Evolutionary conservation across 1,284 basidiomycete genomes (phyloP).

Genomic region (Cryptococcus sp.): DNA sequence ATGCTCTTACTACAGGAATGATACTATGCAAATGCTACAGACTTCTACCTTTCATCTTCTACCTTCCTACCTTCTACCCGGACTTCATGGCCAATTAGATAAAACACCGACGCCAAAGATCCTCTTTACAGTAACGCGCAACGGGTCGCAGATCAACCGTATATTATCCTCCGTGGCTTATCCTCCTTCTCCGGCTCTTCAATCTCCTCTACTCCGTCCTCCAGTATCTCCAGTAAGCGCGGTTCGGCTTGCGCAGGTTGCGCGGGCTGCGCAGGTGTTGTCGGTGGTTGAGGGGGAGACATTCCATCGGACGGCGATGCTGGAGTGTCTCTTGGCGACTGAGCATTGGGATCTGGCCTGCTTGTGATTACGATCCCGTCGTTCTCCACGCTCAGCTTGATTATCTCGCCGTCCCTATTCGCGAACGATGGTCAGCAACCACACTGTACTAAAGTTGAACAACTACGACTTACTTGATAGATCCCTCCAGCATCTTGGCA

Average conservation of each 20-base stretch:
- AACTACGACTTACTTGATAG: conserved; percentile 62
- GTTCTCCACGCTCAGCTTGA: conserved; percentile 59
- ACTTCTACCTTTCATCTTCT: too few relatives aligned
- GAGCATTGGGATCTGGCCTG: conserved; percentile 17
- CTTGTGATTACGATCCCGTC: conserved; percentile 53
- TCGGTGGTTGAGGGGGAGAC: neutral
- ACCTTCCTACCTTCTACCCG: too few relatives aligned
- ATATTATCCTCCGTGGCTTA: conserved; percentile 13
- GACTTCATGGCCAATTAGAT: neutral
- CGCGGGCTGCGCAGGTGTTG: neutral
- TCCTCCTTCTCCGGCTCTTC: conserved; percentile 13
- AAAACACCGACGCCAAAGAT: neutral
- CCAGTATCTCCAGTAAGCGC: conserved; percentile 27
- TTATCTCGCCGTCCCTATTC: conserved; percentile 62
- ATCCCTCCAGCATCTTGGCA: conserved; percentile 70
- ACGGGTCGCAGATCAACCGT: conserved; percentile 5
- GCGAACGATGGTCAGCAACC: neutral
- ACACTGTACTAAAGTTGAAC: neutral
- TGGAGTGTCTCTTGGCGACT: neutral
- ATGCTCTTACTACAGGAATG: too few relatives aligned
- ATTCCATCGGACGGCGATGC: too few relatives aligned
- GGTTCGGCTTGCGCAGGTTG: conserved; percentile 9
- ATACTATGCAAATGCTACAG: too few relatives aligned
- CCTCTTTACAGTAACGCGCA: neutral
- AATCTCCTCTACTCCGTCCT: conserved; percentile 25